Evolutionary conservation across 139 green algal genomes (phyloP), one percentile per base, ranked within the genome.

Genomic region (Tetratostichococcus sp.): DNA sequence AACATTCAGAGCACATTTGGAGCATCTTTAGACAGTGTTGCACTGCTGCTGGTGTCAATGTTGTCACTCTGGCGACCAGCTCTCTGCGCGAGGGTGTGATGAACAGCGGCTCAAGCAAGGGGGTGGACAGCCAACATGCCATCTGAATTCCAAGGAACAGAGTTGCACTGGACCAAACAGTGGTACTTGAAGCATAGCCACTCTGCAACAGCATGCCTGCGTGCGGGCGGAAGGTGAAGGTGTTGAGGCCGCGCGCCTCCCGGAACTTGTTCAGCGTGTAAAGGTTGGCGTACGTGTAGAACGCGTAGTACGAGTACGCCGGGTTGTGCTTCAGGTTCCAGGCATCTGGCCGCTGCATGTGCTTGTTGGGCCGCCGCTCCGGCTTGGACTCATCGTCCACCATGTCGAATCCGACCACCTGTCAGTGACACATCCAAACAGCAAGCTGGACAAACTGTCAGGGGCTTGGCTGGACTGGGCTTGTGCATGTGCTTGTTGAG

Each of bases 281-380:
- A 42, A 99, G 91, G 89, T 99, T 99, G 70, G 94, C 95, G 75
- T 97, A 97, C 75, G 94, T 89, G 86, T 99, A 98, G 90, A 97
- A 99, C 23, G 91, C 86, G 76, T 98, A 99, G 87, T 99, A 99
- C 42, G 87, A 84, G 85, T 96, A 99, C 3, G 96, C 91, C 28
- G 30, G 91, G 85, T 96, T 96, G 83, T 93, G 85, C 71, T 85
- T 82, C 5, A 91, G 84, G 71, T 86, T 82, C 91, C 91, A 96
- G 23, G 91, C 84, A 16, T 65, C 75, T 0, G 95, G 93, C 17
- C 83, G 81, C 19, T 88, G 89, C 88, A 95, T 95, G 87, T 97
- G 91, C 89, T 98, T 98, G 57, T 85, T 94, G 43, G 95, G 93
- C 43, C 95, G 91, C 22, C 96, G 84, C 89, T 99, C 96, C 14